These are phyloP conservation scores for Zoysia japonica DNA, from an alignment of 176 grass and related monocot species.

Conservation along the genomic window DNA sequence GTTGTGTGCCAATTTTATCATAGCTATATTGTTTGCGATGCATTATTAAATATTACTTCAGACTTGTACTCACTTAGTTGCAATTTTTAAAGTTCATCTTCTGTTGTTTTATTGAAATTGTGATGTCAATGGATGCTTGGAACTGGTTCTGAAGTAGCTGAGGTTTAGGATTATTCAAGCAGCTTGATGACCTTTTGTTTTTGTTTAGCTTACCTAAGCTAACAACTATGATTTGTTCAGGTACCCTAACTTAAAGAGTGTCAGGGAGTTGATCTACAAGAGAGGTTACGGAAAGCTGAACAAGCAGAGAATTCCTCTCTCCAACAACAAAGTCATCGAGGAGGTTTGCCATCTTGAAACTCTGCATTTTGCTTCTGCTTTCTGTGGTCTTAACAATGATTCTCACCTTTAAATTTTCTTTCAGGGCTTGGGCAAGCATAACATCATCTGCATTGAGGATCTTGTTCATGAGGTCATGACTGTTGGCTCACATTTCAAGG, in stretches of 20 bases:
- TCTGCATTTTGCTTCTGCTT: not conserved
- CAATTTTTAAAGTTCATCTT: not conserved
- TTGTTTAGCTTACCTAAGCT: not conserved
- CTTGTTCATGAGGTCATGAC: slow-evolving; percentile 88
- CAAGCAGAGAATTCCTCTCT: slow-evolving; percentile 75
- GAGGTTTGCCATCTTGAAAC: slow-evolving; percentile 41
- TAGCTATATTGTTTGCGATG: not conserved
- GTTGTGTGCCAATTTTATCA: not conserved
- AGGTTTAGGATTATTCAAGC: not conserved
- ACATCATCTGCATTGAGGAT: slow-evolving; percentile 86
- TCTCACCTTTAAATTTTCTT: not conserved
- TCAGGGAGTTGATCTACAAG: slow-evolving; percentile 90
- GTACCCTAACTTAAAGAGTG: slow-evolving; percentile 92
- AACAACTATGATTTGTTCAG: slow-evolving; percentile 22
- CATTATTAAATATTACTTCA: not conserved
- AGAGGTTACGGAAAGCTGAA: slow-evolving; percentile 82
- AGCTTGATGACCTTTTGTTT: not conserved
- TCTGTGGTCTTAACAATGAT: not conserved
- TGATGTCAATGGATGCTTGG: not conserved
- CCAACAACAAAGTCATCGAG: slow-evolving; percentile 70
- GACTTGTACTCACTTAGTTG: not conserved
- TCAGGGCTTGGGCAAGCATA: slow-evolving; percentile 65
- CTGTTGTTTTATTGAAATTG: too few species aligned
- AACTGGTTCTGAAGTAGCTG: not conserved
- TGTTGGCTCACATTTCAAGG: slow-evolving; percentile 87